Evolutionary conservation across 2,329 filamentous ascomycete species (phyloP), one percentile per base, ranked within the genome.

Genomic region (Pseudocercospora cruenta): DNA sequence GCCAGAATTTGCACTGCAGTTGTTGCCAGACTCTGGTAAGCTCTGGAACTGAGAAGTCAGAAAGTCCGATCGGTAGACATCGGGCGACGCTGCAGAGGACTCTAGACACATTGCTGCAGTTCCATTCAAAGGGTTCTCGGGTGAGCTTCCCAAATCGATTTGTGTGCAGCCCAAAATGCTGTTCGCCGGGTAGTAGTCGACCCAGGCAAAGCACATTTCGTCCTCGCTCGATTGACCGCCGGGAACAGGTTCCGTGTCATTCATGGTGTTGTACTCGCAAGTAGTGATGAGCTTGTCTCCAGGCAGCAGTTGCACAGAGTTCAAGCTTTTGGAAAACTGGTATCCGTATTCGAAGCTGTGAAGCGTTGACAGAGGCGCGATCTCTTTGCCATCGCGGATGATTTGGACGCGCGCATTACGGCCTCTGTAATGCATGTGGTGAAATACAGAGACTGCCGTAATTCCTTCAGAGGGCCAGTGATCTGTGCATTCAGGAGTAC

Each of bases 141-240:
- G 51, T 7, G 51, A 26, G 12, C 59, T 39, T n/a, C 61, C 60
- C 45, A 66, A 21, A 47, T 70, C 53, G 24, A 67, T 21, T 55
- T 70, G 66, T 19, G 68, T 70, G 59, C 68, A 70, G n/a, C 51
- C 64, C 39, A 70, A 61, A 26, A 70, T 36, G 16, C 55, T 60
- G 51, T 70, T 65, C 9, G 64, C 61, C 4, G 68, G 68, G 33
- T 70, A 70, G 45, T 70, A 70, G 59, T 70, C 68, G 14, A 70
- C 64, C 68, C 68, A 70, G 26, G 68, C 64, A 33, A 70, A 70
- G 62, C 68, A 70, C 68, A 70, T 70, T 51, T 70, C 68, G 10
- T 63, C 39, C n/a, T 49, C 12, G 28, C 68, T 70, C 28, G 68
- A 45, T n/a, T 24, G 64, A 19, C 68, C 68, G n/a, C 68, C 68